phyloP scores from a whole-genome alignment of 1,284 basidiomycete species.

The Tausonia pullulans region DNA sequence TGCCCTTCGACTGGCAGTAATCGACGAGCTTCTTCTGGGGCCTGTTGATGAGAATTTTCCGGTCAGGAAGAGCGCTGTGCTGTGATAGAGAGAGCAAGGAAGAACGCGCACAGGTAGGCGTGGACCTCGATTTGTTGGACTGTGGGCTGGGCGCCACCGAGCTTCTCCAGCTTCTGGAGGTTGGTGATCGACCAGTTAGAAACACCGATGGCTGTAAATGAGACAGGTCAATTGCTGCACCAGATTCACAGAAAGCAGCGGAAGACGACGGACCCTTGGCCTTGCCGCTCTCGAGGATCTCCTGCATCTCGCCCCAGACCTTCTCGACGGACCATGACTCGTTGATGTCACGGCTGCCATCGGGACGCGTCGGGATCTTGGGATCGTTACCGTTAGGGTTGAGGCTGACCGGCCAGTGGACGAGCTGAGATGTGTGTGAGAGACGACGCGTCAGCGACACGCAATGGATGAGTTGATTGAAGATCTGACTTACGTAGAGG shows the following conservation, averaged over 20 bases:
- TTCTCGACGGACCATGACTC: conserved; percentile 61
- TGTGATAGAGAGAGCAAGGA: conserved; percentile 55
- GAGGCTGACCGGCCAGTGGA: conserved; percentile 9
- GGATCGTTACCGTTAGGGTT: background rate
- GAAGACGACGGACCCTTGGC: background rate
- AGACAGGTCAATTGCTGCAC: too few relatives aligned
- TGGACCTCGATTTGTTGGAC: conserved; percentile 53
- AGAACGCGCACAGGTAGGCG: conserved; percentile 46
- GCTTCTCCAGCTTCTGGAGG: conserved; percentile 30
- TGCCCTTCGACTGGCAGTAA: conserved; percentile 37
- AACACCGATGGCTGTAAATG: conserved; percentile 10
- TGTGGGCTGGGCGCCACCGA: conserved; percentile 40
- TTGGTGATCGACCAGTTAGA: conserved; percentile 36
- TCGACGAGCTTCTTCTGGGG: background rate
- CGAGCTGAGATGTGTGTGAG: background rate
- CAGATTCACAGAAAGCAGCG: too few relatives aligned
- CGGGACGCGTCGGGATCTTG: conserved; percentile 29
- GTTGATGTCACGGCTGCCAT: conserved; percentile 52
- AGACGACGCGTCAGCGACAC: background rate
- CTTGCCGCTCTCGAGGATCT: conserved; percentile 28
- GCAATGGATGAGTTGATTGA: background rate
- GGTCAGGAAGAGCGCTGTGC: conserved; percentile 46
- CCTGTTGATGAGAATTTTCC: background rate
- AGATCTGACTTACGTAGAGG: background rate
- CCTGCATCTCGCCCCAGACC: conserved; percentile 32